Base-by-base conservation (phyloP, 371 early-diverging fungal species). In the Mucor sp. region DNA sequence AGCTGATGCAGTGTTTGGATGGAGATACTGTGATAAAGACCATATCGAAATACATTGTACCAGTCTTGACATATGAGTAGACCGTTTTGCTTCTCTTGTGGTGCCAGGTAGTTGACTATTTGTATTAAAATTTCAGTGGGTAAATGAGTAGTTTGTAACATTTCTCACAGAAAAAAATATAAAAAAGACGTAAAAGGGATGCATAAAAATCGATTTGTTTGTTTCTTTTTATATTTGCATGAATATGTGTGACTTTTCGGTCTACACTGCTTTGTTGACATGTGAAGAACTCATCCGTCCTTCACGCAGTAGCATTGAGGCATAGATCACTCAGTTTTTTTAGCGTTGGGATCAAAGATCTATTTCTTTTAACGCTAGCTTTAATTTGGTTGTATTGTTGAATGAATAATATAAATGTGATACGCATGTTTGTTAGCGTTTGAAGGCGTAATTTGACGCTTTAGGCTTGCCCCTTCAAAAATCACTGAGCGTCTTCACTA, bases 121-220 rank as follows among this genome's bases (percentile, higher is more conserved):
- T 69, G 59, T 6, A 69, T 50, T 5, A 69, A 23, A 37, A 69
- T 3, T 35, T 69, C 69, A 9, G 55, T 63, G 8, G 69, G 64
- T 39, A 66, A 32, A n/a, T 21, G 23, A 1, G 23, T 35, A 30
- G 33, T 43, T 33, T 27, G 39, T 21, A 9, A 2, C 44, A 44
- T 44, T 44, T 44, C 6, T 43, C 15, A 17, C n/a, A n/a, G 17
- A n/a, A 15, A 6, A 17, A 15, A 43, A 43, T 2, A 43, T 2
- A 19, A 19, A 44, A 44, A 44, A 0, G 19, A 43, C 3, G n/a
- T 6, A 43, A 44, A 44, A 44, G n/a, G 6, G 19, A 44, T 44
- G 19, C 44, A 44, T 37, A 4, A 19, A 44, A 44, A 19, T n/a
- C 17, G 44, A 19, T 19, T 19, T 44, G 44, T n/a, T 44, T 44